Percentiles rank a stretch among this genome's conserved stretches.
Evolutionary conservation across 2,329 filamentous ascomycete species (phyloP).

Genomic region (Colletotrichum sp.): DNA sequence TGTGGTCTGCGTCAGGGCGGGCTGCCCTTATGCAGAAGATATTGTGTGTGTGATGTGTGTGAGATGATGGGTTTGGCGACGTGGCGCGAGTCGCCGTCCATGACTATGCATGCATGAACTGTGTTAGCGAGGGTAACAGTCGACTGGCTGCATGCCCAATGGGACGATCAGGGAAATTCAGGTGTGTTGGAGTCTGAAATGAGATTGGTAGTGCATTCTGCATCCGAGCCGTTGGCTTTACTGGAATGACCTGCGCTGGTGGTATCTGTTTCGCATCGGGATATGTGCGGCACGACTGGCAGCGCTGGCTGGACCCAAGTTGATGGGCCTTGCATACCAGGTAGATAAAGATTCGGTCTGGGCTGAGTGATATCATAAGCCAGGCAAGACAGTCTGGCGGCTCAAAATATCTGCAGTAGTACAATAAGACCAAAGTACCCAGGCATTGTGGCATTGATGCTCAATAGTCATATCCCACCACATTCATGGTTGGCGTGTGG

Average conservation of each 20-base stretch:
- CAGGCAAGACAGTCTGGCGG: background rate
- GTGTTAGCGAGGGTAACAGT: background rate
- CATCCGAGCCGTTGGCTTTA: background rate
- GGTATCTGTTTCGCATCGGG: background rate
- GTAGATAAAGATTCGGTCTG: background rate
- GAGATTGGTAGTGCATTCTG: background rate
- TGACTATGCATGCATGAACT: constrained; percentile 1
- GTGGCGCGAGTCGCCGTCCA: background rate
- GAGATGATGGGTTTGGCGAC: background rate
- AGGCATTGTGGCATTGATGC: background rate
- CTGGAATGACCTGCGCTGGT: background rate
- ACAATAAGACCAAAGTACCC: background rate
- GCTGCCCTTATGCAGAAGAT: background rate
- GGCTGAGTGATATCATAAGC: background rate
- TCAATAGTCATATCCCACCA: background rate
- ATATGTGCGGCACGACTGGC: background rate
- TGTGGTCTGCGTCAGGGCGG: background rate
- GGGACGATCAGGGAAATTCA: background rate
- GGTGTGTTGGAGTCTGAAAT: background rate
- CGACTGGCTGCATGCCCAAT: background rate
- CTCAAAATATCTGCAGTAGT: background rate
- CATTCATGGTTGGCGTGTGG: background rate
- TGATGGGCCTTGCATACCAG: background rate
- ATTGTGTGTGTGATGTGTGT: background rate
- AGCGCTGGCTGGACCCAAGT: background rate